A percentile compares a stretch with the other conserved stretches of the same genome.
Conservation (phyloP, 2,329 filamentous ascomycete species). For the Penicillium sp. region DNA sequence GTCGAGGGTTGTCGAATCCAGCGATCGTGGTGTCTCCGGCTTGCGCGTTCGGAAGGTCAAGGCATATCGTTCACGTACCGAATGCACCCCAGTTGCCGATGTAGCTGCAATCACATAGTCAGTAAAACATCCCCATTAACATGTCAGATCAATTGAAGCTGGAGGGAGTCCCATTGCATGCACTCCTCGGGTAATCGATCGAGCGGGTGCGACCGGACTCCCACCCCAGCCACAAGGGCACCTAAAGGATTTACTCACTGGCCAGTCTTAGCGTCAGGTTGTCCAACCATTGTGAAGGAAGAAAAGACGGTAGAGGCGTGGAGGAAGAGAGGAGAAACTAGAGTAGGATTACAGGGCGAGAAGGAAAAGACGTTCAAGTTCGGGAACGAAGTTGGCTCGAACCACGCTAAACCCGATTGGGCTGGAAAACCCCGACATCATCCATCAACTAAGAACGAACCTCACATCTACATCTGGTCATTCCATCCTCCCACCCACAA, state of each 20-base stretch:
- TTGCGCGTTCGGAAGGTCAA: conserved; percentile 15
- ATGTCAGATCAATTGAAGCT: not conserved
- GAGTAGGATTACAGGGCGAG: conserved; percentile 15
- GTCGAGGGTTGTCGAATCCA: not conserved
- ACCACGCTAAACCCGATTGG: conserved; percentile 38
- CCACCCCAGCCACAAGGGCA: not conserved
- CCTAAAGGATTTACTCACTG: conserved; percentile 35
- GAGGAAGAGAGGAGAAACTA: conserved; percentile 10
- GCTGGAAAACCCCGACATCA: conserved; percentile 41
- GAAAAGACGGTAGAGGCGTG: conserved; percentile 11
- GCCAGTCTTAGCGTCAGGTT: conserved; percentile 44
- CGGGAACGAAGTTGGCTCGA: conserved; percentile 34
- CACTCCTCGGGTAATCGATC: conserved; percentile 2
- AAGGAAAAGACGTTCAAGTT: conserved; percentile 28
- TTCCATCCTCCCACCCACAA: conserved; percentile 9
- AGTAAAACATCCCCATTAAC: conserved; percentile 14
- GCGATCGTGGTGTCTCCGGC: not conserved
- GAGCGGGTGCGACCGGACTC: conserved; percentile 24
- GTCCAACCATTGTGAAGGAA: conserved; percentile 38
- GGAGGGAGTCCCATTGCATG: not conserved
- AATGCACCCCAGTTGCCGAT: conserved; percentile 73
- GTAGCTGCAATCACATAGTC: conserved; percentile 54
- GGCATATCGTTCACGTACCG: conserved; percentile 57
- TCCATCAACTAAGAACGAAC: conserved; percentile 16
- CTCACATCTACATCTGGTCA: conserved; percentile 9